Evolutionary conservation across 331 rosid genomes (phyloP).

Genomic region (Malus hybrid): DNA sequence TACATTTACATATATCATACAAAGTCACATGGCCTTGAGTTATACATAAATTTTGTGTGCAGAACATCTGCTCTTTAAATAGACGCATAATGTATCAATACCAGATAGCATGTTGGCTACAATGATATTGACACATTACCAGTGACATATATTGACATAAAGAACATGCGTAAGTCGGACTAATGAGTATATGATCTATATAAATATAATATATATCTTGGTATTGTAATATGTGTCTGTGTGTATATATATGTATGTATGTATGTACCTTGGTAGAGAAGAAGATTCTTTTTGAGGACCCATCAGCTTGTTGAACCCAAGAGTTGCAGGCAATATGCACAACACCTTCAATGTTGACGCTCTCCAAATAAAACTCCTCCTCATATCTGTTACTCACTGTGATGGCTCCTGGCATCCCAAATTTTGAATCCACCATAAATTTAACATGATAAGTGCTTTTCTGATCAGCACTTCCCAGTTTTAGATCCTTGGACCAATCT

Average conservation of each 20-base stretch:
- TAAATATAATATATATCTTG: too few species aligned
- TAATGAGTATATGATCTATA: too few species aligned
- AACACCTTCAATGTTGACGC: slow-evolving; percentile 2
- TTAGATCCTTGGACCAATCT: not conserved
- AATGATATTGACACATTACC: too few species aligned
- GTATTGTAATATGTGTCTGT: too few species aligned
- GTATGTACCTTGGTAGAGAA: not conserved
- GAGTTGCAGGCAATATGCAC: not conserved
- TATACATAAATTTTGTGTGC: too few species aligned
- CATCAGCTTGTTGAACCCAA: not conserved
- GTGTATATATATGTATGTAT: rapidly evolving
- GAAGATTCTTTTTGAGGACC: not conserved
- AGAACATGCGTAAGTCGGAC: too few species aligned
- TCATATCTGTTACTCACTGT: not conserved
- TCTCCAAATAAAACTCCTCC: not conserved
- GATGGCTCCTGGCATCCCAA: slow-evolving; percentile 1
- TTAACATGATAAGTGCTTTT: not conserved
- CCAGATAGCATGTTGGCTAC: too few species aligned
- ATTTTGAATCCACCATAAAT: not conserved
- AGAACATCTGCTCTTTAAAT: too few species aligned
- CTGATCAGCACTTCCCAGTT: not conserved
- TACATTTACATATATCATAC: not conserved
- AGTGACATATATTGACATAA: too few species aligned
- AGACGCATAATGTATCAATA: too few species aligned
- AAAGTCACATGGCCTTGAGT: too few species aligned